Conservation (phyloP, 1,284 basidiomycete species). For the Sutorius eximius region DNA sequence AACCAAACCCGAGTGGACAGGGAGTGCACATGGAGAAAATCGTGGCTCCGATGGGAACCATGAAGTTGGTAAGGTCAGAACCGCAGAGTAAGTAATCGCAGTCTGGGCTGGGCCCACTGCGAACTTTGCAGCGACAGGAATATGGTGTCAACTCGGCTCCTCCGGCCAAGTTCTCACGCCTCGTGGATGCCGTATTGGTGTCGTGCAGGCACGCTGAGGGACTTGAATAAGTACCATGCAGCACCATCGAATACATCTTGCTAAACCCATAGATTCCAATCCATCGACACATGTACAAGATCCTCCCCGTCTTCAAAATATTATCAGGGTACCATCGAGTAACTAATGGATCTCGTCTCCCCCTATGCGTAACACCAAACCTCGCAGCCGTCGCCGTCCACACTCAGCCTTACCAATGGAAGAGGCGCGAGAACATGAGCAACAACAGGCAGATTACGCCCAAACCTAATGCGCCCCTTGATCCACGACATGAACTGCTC, state of each 20-base stretch:
- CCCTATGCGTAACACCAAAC: constrained; percentile 26
- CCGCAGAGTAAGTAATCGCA: neutral
- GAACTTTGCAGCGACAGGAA: no score
- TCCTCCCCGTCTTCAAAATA: neutral
- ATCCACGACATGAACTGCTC: constrained; percentile 29
- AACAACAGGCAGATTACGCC: constrained; percentile 33
- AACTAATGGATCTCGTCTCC: neutral
- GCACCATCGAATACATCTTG: neutral
- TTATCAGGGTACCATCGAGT: neutral
- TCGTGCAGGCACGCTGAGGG: no score
- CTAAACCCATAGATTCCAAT: neutral
- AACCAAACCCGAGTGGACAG: neutral
- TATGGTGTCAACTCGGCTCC: no score
- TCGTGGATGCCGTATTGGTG: no score
- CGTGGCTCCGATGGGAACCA: neutral
- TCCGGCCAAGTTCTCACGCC: neutral
- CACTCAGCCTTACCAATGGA: constrained; percentile 19
- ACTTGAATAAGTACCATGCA: no score
- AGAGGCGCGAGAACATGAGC: constrained; percentile 20
- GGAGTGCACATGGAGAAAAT: neutral
- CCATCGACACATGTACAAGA: neutral
- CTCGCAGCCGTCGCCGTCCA: constrained; percentile 20
- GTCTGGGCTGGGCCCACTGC: no score
- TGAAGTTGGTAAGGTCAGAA: neutral
- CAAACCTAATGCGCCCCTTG: constrained; percentile 27